A percentile compares a stretch with the other conserved stretches of the same genome.
Conservation (phyloP, 495 filamentous ascomycete species). For the Cladorrhinum samala region DNA sequence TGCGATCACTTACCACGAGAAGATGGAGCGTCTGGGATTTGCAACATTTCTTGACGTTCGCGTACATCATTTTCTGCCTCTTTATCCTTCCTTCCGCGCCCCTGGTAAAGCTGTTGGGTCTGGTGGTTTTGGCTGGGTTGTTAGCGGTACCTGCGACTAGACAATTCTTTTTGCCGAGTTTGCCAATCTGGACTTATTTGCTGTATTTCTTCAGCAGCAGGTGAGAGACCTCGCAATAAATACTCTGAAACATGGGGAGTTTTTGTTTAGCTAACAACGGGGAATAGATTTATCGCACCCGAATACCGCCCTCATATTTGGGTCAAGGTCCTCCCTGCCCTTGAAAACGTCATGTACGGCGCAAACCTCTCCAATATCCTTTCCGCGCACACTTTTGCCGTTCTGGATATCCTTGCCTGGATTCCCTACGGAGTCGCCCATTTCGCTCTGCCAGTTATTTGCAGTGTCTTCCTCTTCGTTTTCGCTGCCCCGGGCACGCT, state of each 20-base stretch:
- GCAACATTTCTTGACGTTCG: constrained; percentile 71
- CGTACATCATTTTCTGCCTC: constrained; percentile 72
- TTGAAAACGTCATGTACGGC: constrained; percentile 95
- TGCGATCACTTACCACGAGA: constrained; percentile 64
- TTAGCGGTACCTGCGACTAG: constrained; percentile 79
- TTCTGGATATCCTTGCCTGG: constrained; percentile 86
- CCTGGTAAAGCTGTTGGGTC: constrained; percentile 62
- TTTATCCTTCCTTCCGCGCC: constrained; percentile 71
- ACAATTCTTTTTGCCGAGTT: constrained; percentile 84
- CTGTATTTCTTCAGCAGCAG: constrained; percentile 85
- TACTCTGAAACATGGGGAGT: background rate
- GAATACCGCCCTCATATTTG: constrained; percentile 86
- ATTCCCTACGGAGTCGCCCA: constrained; percentile 87
- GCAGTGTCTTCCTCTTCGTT: constrained; percentile 70
- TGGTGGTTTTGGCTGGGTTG: constrained; percentile 60
- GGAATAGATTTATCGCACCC: constrained; percentile 63
- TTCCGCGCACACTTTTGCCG: constrained; percentile 73
- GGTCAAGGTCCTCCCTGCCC: constrained; percentile 88
- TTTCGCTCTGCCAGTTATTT: constrained; percentile 74
- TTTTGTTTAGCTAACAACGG: background rate
- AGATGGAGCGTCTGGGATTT: constrained; percentile 82
- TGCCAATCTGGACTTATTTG: constrained; percentile 78
- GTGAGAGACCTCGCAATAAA: constrained; percentile 45
- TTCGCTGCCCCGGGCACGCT: constrained; percentile 80
- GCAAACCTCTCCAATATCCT: constrained; percentile 94